phyloP scores from a whole-genome alignment of 2,329 filamentous ascomycete genomes.

The Aureobasidium leucospermi region DNA sequence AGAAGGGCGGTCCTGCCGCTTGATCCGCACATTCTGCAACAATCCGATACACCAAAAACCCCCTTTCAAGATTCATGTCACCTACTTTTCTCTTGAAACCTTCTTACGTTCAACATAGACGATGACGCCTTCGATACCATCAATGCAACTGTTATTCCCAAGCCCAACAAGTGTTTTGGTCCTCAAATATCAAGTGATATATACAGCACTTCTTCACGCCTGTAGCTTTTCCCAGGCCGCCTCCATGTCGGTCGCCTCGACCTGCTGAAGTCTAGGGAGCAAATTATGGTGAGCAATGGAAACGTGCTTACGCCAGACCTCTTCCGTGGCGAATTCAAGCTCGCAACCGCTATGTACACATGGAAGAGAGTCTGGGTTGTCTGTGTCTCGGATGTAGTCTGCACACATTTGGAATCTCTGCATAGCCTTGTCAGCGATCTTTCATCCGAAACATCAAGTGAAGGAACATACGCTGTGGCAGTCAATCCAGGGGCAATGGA shows the following conservation, averaged over 20 bases:
- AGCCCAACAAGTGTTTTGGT: background rate
- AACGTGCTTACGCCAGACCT: conserved; percentile 23
- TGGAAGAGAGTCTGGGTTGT: background rate
- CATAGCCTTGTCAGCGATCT: background rate
- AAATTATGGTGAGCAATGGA: conserved; percentile 22
- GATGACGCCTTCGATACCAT: conserved; percentile 10
- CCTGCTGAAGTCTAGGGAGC: conserved; percentile 1
- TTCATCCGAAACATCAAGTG: background rate
- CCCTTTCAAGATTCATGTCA: background rate
- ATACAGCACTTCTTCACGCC: background rate
- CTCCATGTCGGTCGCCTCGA: background rate
- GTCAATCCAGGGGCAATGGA: conserved; percentile 13
- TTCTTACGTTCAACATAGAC: conserved; percentile 5
- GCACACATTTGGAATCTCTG: background rate
- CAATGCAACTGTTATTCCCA: conserved; percentile 6
- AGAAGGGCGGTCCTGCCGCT: conserved; percentile 23
- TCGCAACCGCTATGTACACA: conserved; percentile 22
- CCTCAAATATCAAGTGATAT: background rate
- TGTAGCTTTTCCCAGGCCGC: background rate
- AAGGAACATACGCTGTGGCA: conserved; percentile 1
- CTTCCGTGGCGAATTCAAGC: conserved; percentile 17
- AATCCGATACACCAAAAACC: background rate
- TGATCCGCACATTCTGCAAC: background rate
- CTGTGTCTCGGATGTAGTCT: background rate
- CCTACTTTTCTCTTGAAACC: background rate